Evolutionary conservation across 805 yeast genomes (phyloP).

Genomic region (Metschnikowia orientalis): DNA sequence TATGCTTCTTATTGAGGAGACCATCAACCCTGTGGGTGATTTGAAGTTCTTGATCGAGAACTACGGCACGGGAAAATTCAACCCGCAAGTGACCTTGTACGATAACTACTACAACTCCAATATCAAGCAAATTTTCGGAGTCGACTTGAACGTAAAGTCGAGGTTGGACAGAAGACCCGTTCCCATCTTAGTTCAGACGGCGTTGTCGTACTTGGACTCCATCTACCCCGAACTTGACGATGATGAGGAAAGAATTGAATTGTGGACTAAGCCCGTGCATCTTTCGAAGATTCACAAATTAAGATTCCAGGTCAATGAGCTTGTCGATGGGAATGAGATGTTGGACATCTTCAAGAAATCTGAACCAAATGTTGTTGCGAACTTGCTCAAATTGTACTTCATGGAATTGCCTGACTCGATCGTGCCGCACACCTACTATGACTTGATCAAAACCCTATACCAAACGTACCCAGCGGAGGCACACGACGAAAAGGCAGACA

Average conservation of each 20-base stretch:
- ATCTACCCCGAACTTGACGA: constrained; percentile 64
- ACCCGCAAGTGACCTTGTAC: constrained; percentile 67
- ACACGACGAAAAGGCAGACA: constrained; percentile 23
- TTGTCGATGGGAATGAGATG: constrained; percentile 27
- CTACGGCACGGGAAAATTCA: constrained; percentile 68
- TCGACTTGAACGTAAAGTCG: constrained; percentile 66
- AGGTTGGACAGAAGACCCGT: constrained; percentile 69
- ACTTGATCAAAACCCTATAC: constrained; percentile 65
- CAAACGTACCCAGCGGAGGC: constrained; percentile 28
- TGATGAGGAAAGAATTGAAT: constrained; percentile 61
- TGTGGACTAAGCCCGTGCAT: constrained; percentile 68
- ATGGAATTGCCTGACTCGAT: constrained; percentile 78
- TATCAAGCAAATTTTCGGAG: constrained; percentile 71
- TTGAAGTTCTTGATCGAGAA: constrained; percentile 60
- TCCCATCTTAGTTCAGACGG: constrained; percentile 60
- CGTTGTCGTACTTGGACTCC: constrained; percentile 62
- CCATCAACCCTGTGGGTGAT: constrained; percentile 67
- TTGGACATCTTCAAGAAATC: constrained; percentile 32
- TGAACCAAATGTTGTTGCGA: constrained; percentile 58
- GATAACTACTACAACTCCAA: constrained; percentile 76
- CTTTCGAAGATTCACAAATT: constrained; percentile 57
- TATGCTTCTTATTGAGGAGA: constrained; percentile 60
- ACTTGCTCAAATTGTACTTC: constrained; percentile 66
- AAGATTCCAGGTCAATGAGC: constrained; percentile 48
- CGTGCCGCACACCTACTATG: constrained; percentile 61